A percentile compares a stretch with the other conserved stretches of the same genome.
Evolutionary conservation across 768 basidiomycete species (phyloP).

Genomic region (Tylopilus sp.): DNA sequence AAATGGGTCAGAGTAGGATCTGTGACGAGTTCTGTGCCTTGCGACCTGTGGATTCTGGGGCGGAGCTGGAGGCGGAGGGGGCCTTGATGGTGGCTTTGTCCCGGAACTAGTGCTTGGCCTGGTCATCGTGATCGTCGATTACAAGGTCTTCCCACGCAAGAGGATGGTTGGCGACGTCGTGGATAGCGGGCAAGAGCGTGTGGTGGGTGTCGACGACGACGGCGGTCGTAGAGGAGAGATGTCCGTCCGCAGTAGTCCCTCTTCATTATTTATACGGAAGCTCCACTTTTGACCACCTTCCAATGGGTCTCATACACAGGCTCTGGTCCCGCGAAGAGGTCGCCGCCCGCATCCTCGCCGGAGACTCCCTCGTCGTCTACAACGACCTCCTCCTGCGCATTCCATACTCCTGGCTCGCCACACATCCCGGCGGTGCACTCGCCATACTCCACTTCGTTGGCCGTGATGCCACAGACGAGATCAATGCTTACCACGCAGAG

Average conservation of each 20-base stretch:
- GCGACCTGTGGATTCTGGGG: slow-evolving; percentile 19
- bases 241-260: background rate
- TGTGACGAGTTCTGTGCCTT: slow-evolving; percentile 35
- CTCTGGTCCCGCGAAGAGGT: slow-evolving; percentile 53
- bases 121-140: slow-evolving; percentile 18
- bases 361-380: slow-evolving; percentile 76
- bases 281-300: background rate
- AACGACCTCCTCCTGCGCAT: slow-evolving; percentile 60
- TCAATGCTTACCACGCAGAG: slow-evolving; percentile 83
- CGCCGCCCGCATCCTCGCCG: slow-evolving; percentile 67
- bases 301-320: slow-evolving; percentile 31
- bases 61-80: slow-evolving; percentile 9
- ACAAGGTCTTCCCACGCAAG: slow-evolving; percentile 23
- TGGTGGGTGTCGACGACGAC: slow-evolving; percentile 2
- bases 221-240: slow-evolving; percentile 3
- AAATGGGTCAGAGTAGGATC: slow-evolving; percentile 55
- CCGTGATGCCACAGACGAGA: slow-evolving; percentile 91
- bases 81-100: slow-evolving; percentile 29
- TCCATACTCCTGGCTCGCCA: slow-evolving; percentile 70
- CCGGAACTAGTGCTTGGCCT: slow-evolving; percentile 12
- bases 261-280: slow-evolving; percentile 25
- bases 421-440: slow-evolving; percentile 88
- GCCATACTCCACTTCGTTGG: slow-evolving; percentile 94
- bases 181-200: slow-evolving; percentile 3
- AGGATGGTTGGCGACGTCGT: slow-evolving; percentile 8